Conservation (phyloP, 139 green algal species). For the Tetraselmis striata region DNA sequence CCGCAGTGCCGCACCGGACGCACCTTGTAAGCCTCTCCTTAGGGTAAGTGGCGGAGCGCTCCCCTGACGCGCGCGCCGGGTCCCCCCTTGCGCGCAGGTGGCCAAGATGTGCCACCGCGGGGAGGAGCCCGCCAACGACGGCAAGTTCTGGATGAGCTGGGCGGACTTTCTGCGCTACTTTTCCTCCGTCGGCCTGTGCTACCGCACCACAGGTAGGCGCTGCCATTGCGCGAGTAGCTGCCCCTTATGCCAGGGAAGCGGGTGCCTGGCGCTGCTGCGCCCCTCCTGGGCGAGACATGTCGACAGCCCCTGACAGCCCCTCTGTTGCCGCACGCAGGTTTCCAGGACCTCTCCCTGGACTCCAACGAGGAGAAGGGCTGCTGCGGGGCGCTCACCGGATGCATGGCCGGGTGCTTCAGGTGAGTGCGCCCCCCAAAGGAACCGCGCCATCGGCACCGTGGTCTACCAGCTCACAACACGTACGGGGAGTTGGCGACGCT, state of each 20-base stretch:
- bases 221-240: background rate
- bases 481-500: too few species aligned
- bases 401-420: background rate
- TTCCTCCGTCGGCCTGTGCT: background rate
- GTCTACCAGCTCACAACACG: too few species aligned
- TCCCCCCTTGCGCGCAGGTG: too few species aligned
- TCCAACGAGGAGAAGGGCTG: background rate
- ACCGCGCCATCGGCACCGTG: background rate
- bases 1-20: too few species aligned
- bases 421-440: background rate
- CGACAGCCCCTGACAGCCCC: too few species aligned
- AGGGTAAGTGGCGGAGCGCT: too few species aligned
- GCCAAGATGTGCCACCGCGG: too few species aligned
- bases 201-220: background rate
- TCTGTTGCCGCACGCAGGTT: background rate
- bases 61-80: too few species aligned
- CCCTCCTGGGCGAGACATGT: too few species aligned
- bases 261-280: too few species aligned
- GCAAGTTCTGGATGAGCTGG: background rate
- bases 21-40: too few species aligned
- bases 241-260: too few species aligned
- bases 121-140: background rate
- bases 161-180: background rate
- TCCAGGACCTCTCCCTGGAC: background rate
- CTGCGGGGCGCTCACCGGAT: background rate